These are phyloP conservation scores for Amyloporia xantha DNA, from an alignment of 768 basidiomycete genomes.

Conservation along the genomic window DNA sequence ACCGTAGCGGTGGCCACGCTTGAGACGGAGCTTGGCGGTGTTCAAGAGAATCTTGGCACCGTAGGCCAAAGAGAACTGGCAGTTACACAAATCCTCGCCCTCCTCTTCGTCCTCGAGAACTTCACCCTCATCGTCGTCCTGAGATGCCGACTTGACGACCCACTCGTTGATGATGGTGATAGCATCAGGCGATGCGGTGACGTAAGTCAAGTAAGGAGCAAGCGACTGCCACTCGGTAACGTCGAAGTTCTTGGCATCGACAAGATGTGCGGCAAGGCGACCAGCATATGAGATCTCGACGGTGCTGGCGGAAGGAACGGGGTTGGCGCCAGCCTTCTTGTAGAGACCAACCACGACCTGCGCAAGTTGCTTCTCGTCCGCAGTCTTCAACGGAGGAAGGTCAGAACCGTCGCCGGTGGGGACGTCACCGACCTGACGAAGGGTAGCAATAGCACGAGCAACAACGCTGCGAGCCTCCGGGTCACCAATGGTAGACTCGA, in stretches of 20 bases:
- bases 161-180: conserved; percentile 70
- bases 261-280: conserved; percentile 76
- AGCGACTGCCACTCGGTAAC: conserved; percentile 81
- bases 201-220: conserved; percentile 67
- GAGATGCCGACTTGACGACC: conserved; percentile 84
- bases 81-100: conserved; percentile 98
- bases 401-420: conserved; percentile 87
- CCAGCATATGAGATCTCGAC: conserved; percentile 64
- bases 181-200: conserved; percentile 58
- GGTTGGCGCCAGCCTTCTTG: conserved; percentile 70
- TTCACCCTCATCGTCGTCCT: conserved; percentile 61
- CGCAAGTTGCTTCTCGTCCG: conserved; percentile 61
- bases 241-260: conserved; percentile 90
- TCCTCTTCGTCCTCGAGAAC: conserved; percentile 89
- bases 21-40: conserved; percentile 93
- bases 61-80: conserved; percentile 97
- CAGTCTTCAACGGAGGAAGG: conserved; percentile 77
- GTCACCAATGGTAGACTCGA: conserved; percentile 91
- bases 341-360: conserved; percentile 68
- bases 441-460: conserved; percentile 86
- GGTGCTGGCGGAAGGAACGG: conserved; percentile 51
- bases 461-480: conserved; percentile 95
- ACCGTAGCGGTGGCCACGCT: conserved; percentile 98
- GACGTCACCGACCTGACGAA: conserved; percentile 92
- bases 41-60: conserved; percentile 98